phyloP scores from a whole-genome alignment of 2,329 filamentous ascomycete genomes.

The Phyllosticta ampelicida region DNA sequence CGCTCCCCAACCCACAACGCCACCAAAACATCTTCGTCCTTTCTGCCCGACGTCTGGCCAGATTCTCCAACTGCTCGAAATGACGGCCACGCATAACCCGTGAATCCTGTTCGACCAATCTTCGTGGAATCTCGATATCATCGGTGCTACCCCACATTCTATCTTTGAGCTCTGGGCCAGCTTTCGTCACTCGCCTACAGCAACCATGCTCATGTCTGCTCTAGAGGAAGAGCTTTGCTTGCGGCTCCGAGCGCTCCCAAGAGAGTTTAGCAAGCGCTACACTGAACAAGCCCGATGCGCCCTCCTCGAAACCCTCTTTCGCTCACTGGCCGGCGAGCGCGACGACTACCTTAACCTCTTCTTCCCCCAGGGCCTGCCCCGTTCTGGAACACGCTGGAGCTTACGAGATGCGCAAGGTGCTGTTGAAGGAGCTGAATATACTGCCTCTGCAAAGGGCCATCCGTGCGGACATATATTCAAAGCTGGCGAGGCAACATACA shows the following conservation, averaged over 20 bases:
- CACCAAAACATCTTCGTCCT: background rate
- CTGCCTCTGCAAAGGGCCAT: constrained; percentile 79
- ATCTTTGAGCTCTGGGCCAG: constrained; percentile 4
- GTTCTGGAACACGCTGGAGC: constrained; percentile 54
- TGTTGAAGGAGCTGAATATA: constrained; percentile 91
- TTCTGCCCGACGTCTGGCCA: background rate
- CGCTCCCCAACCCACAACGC: background rate
- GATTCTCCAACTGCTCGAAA: background rate
- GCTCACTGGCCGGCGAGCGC: constrained; percentile 68
- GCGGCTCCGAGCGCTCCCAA: constrained; percentile 68
- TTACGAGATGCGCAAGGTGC: constrained; percentile 81
- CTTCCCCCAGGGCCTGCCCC: constrained; percentile 64
- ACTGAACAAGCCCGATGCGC: constrained; percentile 57
- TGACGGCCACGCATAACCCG: background rate
- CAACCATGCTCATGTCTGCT: constrained; percentile 37
- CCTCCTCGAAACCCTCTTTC: constrained; percentile 73
- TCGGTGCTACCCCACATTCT: constrained; percentile 9
- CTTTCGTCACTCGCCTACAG: background rate
- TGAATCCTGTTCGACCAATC: background rate
- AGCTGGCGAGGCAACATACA: constrained; percentile 83
- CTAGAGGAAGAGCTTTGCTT: constrained; percentile 74
- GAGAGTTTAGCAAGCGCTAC: constrained; percentile 64
- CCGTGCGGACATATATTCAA: constrained; percentile 97
- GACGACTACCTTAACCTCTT: constrained; percentile 65
- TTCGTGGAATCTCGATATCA: background rate